Base-by-base conservation (phyloP, 768 basidiomycete genomes). In the Agrocybe pediades region DNA sequence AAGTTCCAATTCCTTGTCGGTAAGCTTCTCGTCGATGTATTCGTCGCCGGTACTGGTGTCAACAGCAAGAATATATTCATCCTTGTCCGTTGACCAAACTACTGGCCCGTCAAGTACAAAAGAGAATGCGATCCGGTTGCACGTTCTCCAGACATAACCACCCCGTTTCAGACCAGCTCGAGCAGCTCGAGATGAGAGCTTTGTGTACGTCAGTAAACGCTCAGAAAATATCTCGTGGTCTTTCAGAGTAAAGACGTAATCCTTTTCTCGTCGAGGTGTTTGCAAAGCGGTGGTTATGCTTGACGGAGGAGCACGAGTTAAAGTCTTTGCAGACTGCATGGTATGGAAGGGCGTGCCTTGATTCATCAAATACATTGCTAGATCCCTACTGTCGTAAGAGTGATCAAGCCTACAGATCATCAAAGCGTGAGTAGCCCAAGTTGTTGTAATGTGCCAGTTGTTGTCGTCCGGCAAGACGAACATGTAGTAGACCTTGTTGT, bases 61-160 rank as follows among this genome's bases (percentile, higher is more conserved):
- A 6, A 26, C 25, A 25, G 25, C 17, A 21, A 36, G 11, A 15
- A 30, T 30, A 30, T 7, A 30, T 30, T 30, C 29, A 30, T 30
- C 42, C 17, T 23, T 17, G 16, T 19, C 19, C 33, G 15, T 13
- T 4, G 17, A 16, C 19, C 33, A 21, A 4, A 9, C 20, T 21
- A 7, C 6, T 11, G 49, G 43, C 15, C 55, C 54, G n/a, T 6
- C 19, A 7, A 56, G 19, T 13, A 51, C 45, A 1, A 11, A 23
- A 9, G 45, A 27, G 16, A 56, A 41, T n/a, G 49, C 26, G 17
- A 23, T 15, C 2, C 41, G 19, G 3, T 46, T 23, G 0, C 49
- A 25, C 19, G 51, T 20, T 23, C 55, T 47, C 55, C 55, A 56
- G 7, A 56, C 16, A 33, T 51, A 56, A 8, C 55, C 55, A 21